Evolutionary conservation across 768 basidiomycete genomes (phyloP).

Genomic region (Baorangia bicolor): DNA sequence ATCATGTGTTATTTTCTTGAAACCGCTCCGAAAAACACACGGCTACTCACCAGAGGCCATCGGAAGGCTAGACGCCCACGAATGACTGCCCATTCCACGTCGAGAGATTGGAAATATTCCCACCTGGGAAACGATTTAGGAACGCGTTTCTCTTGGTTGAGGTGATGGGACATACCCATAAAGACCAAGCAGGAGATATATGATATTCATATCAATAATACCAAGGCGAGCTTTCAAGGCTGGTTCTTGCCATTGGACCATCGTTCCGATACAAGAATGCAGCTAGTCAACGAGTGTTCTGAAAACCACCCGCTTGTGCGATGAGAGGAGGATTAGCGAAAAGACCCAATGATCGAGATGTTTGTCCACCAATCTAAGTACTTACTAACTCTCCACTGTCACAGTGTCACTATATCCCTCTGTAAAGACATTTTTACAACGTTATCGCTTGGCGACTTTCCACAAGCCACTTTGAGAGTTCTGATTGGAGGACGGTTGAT

Average conservation of each 20-base stretch:
- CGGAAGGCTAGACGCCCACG: conserved; percentile 22
- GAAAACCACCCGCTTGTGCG: neutral
- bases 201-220: neutral
- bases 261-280: neutral
- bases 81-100: conserved; percentile 25
- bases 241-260: conserved; percentile 23
- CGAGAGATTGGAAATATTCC: conserved; percentile 23
- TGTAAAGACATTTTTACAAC: neutral
- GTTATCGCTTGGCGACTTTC: neutral
- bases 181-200: conserved; percentile 20
- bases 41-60: conserved; percentile 25
- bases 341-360: neutral
- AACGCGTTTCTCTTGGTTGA: neutral
- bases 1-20: neutral
- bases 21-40: neutral
- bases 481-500: neutral
- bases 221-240: neutral
- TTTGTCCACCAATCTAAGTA: neutral
- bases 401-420: neutral
- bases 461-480: neutral
- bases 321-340: neutral
- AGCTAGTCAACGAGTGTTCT: neutral
- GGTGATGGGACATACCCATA: conserved; percentile 22
- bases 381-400: neutral
- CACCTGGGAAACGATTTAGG: conserved; percentile 13